These are phyloP conservation scores for Alloteropsis semialata DNA, from an alignment of 176 grass and related monocot genomes.

Conservation along the genomic window DNA sequence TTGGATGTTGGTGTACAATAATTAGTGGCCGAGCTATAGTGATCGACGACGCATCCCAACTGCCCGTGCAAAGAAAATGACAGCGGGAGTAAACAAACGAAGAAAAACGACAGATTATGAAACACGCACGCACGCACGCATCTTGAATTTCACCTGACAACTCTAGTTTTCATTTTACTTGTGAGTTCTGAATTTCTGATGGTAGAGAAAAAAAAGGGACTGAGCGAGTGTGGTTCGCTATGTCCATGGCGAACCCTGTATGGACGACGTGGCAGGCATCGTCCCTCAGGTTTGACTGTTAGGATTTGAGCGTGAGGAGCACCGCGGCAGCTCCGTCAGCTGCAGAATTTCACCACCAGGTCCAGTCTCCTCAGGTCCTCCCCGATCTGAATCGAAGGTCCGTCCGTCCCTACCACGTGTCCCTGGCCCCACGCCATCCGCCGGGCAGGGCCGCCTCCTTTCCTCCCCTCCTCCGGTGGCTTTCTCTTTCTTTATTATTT, in stretches of 20 bases:
- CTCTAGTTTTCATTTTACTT: no score
- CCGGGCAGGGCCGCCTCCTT: neutral
- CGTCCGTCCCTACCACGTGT: neutral
- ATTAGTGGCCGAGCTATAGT: neutral
- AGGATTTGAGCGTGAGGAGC: no score
- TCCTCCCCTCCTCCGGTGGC: neutral
- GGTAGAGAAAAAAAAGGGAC: no score
- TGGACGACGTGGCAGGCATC: no score
- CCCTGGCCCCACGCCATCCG: neutral
- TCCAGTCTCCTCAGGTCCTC: no score
- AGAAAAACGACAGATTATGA: neutral
- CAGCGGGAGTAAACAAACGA: neutral
- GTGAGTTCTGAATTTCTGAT: no score
- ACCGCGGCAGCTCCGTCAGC: no score
- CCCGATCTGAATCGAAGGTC: neutral
- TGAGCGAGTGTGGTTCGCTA: no score
- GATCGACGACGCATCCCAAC: neutral
- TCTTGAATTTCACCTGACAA: no score
- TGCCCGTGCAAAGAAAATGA: neutral
- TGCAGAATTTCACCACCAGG: no score
- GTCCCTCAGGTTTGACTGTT: no score
- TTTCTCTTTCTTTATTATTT: neutral
- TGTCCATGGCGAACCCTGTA: no score
- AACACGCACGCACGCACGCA: neutral
- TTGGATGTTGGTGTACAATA: neutral